Conservation (phyloP, 208 protist species). For the Entamoeba dispar region DNA sequence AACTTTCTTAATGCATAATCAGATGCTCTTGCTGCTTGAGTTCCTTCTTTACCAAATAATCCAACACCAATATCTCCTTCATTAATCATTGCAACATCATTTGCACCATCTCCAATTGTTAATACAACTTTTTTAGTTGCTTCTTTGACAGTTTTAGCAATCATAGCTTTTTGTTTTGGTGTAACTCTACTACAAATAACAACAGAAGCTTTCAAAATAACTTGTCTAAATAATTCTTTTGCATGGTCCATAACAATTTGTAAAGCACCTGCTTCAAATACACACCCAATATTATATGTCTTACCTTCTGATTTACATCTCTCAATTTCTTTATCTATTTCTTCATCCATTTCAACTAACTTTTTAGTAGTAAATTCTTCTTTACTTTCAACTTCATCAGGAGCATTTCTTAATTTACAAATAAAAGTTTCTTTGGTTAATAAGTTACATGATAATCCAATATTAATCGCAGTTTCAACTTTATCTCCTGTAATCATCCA, state of each 20-base stretch:
- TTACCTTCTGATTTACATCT: background rate
- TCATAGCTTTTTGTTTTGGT: slow-evolving; percentile 10
- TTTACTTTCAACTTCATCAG: background rate
- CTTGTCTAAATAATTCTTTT: slow-evolving; percentile 36
- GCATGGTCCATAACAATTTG: slow-evolving; percentile 38
- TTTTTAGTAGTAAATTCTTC: background rate
- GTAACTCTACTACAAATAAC: slow-evolving; percentile 9
- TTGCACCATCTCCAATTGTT: slow-evolving; percentile 27
- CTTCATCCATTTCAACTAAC: background rate
- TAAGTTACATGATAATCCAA: background rate
- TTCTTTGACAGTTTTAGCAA: background rate
- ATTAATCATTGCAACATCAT: slow-evolving; percentile 23
- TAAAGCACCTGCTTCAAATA: slow-evolving; percentile 47
- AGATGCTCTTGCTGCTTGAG: slow-evolving; percentile 12
- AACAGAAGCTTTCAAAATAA: background rate
- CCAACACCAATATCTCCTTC: slow-evolving; percentile 19
- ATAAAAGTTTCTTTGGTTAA: background rate
- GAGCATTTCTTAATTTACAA: background rate
- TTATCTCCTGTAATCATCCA: slow-evolving; percentile 96
- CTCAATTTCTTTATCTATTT: background rate
- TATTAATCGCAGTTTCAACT: slow-evolving; percentile 55
- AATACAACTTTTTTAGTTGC: background rate
- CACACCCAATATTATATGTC: background rate
- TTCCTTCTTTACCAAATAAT: slow-evolving; percentile 15
- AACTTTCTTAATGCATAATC: slow-evolving; percentile 24